Conservation (phyloP, 2,329 filamentous ascomycete genomes). For the Pyricularia pennisetigena region DNA sequence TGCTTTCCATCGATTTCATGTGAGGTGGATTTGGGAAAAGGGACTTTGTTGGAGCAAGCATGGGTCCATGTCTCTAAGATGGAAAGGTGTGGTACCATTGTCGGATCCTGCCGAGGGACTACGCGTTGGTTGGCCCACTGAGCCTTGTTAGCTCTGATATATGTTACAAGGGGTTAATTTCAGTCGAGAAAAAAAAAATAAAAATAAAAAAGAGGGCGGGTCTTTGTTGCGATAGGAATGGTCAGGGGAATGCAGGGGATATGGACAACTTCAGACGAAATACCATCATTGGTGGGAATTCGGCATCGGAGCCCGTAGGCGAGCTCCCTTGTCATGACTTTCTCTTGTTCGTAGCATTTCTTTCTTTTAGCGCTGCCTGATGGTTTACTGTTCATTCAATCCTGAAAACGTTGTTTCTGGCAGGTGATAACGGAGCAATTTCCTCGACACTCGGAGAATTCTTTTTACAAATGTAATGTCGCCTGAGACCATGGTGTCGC, state of each 20-base stretch:
- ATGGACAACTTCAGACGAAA: not conserved
- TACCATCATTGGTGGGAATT: not conserved
- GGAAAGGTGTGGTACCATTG: not conserved
- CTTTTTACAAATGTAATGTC: not conserved
- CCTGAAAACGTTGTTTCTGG: not conserved
- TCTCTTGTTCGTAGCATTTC: not conserved
- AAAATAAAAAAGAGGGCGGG: too few relatives aligned
- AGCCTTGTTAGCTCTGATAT: not conserved
- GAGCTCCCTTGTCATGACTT: too few relatives aligned
- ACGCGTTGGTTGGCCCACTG: not conserved
- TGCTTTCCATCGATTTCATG: not conserved
- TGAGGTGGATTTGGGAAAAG: not conserved
- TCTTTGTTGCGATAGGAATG: not conserved
- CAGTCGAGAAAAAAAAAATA: not conserved
- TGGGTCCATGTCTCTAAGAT: not conserved
- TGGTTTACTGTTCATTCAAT: not conserved
- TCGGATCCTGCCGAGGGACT: not conserved
- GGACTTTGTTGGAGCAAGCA: not conserved
- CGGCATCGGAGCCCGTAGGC: too few relatives aligned
- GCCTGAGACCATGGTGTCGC: not conserved
- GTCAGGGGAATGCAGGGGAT: not conserved
- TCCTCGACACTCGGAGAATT: not conserved
- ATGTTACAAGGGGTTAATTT: not conserved
- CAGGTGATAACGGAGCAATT: not conserved
- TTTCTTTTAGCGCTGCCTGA: not conserved